Evolutionary conservation across 345 rosid species (phyloP).

Genomic region (Lumnitzera littorea): DNA sequence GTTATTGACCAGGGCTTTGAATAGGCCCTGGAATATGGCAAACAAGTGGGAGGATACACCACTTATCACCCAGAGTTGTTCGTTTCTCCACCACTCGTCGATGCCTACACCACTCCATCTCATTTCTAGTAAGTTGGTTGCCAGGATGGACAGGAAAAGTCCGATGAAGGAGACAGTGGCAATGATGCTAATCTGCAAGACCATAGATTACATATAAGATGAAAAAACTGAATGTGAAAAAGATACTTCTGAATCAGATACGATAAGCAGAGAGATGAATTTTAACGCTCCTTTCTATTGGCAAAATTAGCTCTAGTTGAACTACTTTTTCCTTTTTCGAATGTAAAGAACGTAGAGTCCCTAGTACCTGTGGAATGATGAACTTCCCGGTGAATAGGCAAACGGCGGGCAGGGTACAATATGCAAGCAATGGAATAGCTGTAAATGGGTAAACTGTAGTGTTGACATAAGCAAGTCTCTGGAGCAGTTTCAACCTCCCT

Average conservation of each 20-base stretch:
- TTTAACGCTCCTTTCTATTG: too few species aligned
- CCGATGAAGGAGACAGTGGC: slow-evolving; percentile 31
- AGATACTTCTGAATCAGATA: too few species aligned
- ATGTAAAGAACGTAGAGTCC: background rate
- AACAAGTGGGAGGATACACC: slow-evolving; percentile 35
- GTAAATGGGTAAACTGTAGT: slow-evolving; percentile 37
- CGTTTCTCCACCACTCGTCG: slow-evolving; percentile 45
- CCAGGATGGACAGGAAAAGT: slow-evolving; percentile 31
- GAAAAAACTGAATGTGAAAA: too few species aligned
- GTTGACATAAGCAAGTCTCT: slow-evolving; percentile 30
- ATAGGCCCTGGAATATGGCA: slow-evolving; percentile 33
- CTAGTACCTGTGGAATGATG: slow-evolving; percentile 36
- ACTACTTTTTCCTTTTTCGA: background rate
- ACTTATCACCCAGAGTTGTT: slow-evolving; percentile 42
- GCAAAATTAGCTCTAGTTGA: too few species aligned
- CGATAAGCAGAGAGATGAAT: too few species aligned
- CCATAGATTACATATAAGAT: background rate
- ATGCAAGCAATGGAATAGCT: slow-evolving; percentile 30
- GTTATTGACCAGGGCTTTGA: slow-evolving; percentile 28
- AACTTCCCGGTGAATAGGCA: slow-evolving; percentile 39
- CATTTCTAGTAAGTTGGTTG: slow-evolving; percentile 39
- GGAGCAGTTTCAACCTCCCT: slow-evolving; percentile 17
- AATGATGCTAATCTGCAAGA: slow-evolving; percentile 28
- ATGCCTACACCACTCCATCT: slow-evolving; percentile 39
- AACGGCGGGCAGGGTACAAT: slow-evolving; percentile 32